Base-by-base conservation (phyloP, 2,329 filamentous ascomycete genomes). In the Cytospora chrysosperma region DNA sequence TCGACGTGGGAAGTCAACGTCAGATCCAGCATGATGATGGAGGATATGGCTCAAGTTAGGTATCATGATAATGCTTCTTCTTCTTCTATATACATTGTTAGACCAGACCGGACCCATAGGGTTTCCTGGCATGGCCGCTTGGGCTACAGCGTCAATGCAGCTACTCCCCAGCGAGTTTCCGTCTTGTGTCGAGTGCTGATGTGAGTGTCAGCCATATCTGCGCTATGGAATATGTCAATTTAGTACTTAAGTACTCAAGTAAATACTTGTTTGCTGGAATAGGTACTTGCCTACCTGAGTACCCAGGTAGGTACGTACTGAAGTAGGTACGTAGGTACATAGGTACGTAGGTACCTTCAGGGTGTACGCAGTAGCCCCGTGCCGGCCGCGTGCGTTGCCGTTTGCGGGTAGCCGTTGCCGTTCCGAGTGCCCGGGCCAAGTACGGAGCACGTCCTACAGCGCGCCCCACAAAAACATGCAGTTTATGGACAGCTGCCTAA, bases 1-100 rank as follows among this genome's bases (percentile, higher is more conserved):
- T 51, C 30, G 61, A 27, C 61, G 61, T 26, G 37, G 34, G 6
- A 64, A 66, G 50, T 51, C 61, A 15, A 26, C 57, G 12, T 61
- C 64, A 54, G 64, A 64, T 40, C 61, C 61, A 8, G 64, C 61
- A 12, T 64, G 47, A 34, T 7, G 27, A n/a, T 6, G 7, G 40
- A 51, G 50, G n/a, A 24, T 17, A 32, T 49, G 47, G 19, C 2
- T 43, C 2, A 43, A 43, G 9, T 21, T n/a, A 43, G 40, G n/a
- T n/a, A 6, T n/a, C n/a, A 43, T 43, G 19, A 15, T 21, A 9
- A 43, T 43, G 40, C 40, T 21, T n/a, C 19, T 37, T 37, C 15
- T 21, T 3, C 7, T n/a, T 43, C 17, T 15, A 40, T 40, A 5
- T 17, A 40, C 37, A 19, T 7, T 13, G 37, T 40, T 40, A 17